These are phyloP conservation scores for Cyberlindnera mycetangii DNA, from an alignment of 805 yeast genomes.

Conservation along the genomic window DNA sequence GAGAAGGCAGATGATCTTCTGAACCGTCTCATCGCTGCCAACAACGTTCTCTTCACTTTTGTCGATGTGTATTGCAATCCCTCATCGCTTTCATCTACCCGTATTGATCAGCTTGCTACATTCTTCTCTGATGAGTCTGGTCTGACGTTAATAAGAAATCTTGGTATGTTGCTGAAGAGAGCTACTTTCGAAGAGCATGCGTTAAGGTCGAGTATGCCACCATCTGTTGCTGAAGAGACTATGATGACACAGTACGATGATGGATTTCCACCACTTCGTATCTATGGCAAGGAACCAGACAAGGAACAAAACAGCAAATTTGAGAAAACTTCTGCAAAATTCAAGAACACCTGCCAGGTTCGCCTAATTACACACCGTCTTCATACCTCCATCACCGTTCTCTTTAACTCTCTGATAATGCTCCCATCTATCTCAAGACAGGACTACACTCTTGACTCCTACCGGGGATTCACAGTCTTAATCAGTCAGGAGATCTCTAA, in stretches of 20 bases:
- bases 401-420: conserved; percentile 42
- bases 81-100: conserved; percentile 42
- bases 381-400: conserved; percentile 41
- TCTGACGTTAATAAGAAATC: conserved; percentile 35
- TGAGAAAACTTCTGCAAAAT: conserved; percentile 52
- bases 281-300: conserved; percentile 40
- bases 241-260: conserved; percentile 31
- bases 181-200: conserved; percentile 55
- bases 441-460: conserved; percentile 34
- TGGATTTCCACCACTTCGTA: conserved; percentile 37
- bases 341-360: conserved; percentile 58
- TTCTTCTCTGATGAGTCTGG: conserved; percentile 43
- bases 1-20: conserved; percentile 24
- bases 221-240: conserved; percentile 43
- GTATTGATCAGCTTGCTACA: conserved; percentile 34
- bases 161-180: conserved; percentile 48
- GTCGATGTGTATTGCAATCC: conserved; percentile 57
- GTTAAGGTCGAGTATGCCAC: conserved; percentile 48
- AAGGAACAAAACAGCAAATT: conserved; percentile 31
- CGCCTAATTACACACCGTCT: conserved; percentile 49
- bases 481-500: conserved; percentile 35
- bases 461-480: conserved; percentile 40
- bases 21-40: conserved; percentile 32
- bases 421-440: conserved; percentile 48
- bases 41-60: conserved; percentile 47